Evolutionary conservation across 1,284 basidiomycete genomes (phyloP), one percentile per base, ranked within the genome.

Genomic region (Psilocybe mexicana): DNA sequence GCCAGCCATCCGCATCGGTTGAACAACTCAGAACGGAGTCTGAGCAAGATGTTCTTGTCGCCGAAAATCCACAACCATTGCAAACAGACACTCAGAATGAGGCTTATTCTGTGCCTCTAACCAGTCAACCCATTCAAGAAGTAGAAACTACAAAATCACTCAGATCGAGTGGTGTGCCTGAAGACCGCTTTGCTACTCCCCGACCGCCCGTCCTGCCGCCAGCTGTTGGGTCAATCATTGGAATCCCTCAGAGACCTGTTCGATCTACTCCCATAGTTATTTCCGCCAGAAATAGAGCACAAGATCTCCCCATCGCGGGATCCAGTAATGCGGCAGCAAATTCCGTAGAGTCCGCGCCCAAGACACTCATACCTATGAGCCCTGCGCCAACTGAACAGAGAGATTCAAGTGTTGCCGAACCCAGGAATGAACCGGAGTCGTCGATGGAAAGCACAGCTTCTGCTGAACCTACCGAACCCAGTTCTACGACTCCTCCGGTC

Each of bases 1-100:
- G 72, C 43, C 77, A 80, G 55, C 56, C 72, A 1, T 79, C 80
- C 43, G 65, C 69, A 40, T 69, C 70, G 10, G 69, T 72, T 18
- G 79, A 70, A 42, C 50, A 47, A 49, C 40, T 35, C 6, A 40
- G 47, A 10, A 43, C 12, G 14, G 43, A 44, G 18, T 72, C 36
- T 55, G 60, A 11, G 30, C 45, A 54, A 26, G 46, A 42, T 42
- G n/a, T 36, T 26, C n/a, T 24, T 36, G 11, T 5, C 7, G 42
- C 40, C 24, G 40, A 49, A 38, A 25, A 35, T 8, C 2, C 26
- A 11, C 35, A 44, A 10, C 24, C 45, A 8, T 24, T 42, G 14
- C 23, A 26, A 6, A 40, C 51, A 4, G 30, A 18, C 23, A 10
- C 30, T 35, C 46, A n/a, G 35, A 33, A 2, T 48, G 6, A 6